Evolutionary conservation across 441 rosid genomes (phyloP), one percentile per base, ranked within the genome.

Genomic region (Adansonia grandidieri): DNA sequence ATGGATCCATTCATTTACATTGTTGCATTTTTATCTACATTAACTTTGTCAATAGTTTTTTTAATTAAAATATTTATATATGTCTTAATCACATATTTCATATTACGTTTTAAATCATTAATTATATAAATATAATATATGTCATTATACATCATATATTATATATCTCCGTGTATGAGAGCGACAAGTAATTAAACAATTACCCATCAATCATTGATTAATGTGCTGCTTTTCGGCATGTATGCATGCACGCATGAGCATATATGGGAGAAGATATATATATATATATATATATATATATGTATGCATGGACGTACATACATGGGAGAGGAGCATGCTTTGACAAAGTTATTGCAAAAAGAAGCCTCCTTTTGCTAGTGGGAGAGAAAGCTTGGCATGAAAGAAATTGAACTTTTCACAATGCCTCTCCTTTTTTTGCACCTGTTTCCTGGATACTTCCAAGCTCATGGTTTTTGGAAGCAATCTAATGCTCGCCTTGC

Each of bases 321-420:
- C 44, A 62, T 62, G 9, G 7, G 24, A 8, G 4, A 71, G 22
- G 28, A 24, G 28, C 75, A 53, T 51, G 48, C 61, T 53, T 71
- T 51, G 62, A 32, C 67, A 13, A 9, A 2, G 3, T 67, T 68
- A 10, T 24, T 53, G 4, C 15, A 6, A 15, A n/a, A 53, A 48
- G 11, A 13, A 11, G 4, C 22, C 19, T 50, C 20, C 61, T 65
- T 76, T 69, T 67, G 45, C 67, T 75, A 81, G 80, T 77, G 86
- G 89, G 71, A 80, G 77, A 68, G 89, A 81, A 84, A 83, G 88
- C 89, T 85, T 80, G 44, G 74, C 78, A 61, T 61, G 83, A 86
- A 86, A 86, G 86, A 78, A 86, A 86, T 73, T 66, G 80, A 80
- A 75, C 76, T 84, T 84, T 83, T 75, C 44, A 13, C 24, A 74